Percentiles rank a stretch among this genome's conserved stretches.
These are phyloP conservation scores for Cercophora samala DNA, from an alignment of 495 filamentous ascomycete genomes.

Conservation along the genomic window DNA sequence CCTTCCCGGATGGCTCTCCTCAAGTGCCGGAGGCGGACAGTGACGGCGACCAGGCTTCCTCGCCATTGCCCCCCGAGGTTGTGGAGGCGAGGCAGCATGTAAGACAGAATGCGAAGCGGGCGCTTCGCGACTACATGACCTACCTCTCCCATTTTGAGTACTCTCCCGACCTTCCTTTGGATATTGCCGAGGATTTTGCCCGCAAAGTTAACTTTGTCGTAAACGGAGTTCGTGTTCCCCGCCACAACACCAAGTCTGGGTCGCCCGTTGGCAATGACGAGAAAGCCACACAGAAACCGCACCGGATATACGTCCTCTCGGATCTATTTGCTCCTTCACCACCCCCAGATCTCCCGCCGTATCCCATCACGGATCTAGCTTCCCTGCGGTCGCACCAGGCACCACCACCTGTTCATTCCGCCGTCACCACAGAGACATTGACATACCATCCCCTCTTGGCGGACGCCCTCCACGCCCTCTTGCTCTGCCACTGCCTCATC, in stretches of 20 bases:
- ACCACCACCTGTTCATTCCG: conserved; percentile 18
- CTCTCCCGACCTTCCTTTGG: conserved; percentile 62
- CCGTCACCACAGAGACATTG: conserved; percentile 56
- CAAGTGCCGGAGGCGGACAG: background rate
- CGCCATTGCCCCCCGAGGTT: conserved; percentile 23
- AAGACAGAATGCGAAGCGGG: conserved; percentile 67
- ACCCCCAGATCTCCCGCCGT: conserved; percentile 55
- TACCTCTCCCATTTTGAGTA: conserved; percentile 73
- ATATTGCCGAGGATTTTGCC: conserved; percentile 64
- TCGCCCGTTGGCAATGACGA: background rate
- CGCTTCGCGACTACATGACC: conserved; percentile 64
- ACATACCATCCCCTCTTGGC: conserved; percentile 77
- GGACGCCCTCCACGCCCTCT: conserved; percentile 68
- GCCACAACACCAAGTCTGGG: conserved; percentile 14
- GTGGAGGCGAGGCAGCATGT: conserved; percentile 63
- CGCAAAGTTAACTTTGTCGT: conserved; percentile 58
- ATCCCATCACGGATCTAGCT: conserved; percentile 32
- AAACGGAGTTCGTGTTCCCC: conserved; percentile 31
- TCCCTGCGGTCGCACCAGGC: conserved; percentile 33
- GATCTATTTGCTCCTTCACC: conserved; percentile 56
- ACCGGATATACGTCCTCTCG: conserved; percentile 47
- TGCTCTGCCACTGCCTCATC: conserved; percentile 68
- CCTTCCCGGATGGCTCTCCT: conserved; percentile 7
- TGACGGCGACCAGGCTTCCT: background rate
- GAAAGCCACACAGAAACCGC: conserved; percentile 7